These are phyloP conservation scores for Liriodendron chinense DNA, from an alignment of 164 flowering plant genomes.

Conservation along the genomic window DNA sequence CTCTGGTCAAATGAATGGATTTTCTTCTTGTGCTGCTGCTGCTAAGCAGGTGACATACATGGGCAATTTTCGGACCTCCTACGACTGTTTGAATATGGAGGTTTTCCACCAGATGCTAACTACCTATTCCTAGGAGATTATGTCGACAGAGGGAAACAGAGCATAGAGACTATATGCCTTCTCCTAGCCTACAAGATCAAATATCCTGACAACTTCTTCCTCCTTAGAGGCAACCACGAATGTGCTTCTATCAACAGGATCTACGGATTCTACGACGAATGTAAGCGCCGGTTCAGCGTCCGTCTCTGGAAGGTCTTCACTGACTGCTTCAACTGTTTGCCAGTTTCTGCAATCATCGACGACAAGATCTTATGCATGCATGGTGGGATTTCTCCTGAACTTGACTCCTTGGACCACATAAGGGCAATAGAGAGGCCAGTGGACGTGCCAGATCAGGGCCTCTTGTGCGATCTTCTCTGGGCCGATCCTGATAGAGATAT, in stretches of 20 bases:
- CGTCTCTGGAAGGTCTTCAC: constrained; percentile 53
- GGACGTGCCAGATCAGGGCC: constrained; percentile 56
- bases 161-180: constrained; percentile 57
- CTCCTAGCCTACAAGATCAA: constrained; percentile 54
- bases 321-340: constrained; percentile 58
- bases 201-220: constrained; percentile 50
- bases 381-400: constrained; percentile 54
- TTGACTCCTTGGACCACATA: constrained; percentile 44
- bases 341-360: constrained; percentile 50
- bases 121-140: constrained; percentile 61
- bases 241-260: constrained; percentile 59
- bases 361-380: constrained; percentile 58
- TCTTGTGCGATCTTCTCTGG: constrained; percentile 55
- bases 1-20: too few relatives aligned
- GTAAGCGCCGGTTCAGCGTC: constrained; percentile 52
- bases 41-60: constrained; percentile 51
- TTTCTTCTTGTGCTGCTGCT: not conserved
- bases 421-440: constrained; percentile 46
- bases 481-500: constrained; percentile 50
- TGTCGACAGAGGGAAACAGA: constrained; percentile 60
- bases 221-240: constrained; percentile 60
- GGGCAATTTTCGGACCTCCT: constrained; percentile 58
- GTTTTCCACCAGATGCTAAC: constrained; percentile 55
- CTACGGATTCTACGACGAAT: constrained; percentile 61
- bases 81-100: constrained; percentile 52